Base-by-base conservation (phyloP, 805 yeast genomes). In the Grigorovia transvaalensis region DNA sequence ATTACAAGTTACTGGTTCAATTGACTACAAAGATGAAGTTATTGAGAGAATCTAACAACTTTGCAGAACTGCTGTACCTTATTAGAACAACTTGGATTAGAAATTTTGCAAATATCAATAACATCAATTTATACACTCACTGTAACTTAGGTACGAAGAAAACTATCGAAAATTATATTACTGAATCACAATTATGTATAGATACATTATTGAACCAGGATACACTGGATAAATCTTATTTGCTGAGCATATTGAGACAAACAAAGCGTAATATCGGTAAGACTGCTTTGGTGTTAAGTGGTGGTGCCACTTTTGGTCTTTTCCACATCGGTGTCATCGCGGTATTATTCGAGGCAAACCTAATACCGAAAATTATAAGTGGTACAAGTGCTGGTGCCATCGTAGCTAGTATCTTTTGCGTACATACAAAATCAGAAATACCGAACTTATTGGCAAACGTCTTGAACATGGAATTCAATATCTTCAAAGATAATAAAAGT, bases 321-420 rank as follows among this genome's bases (percentile, higher is more conserved):
- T 81, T 90, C 55, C 98, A 91, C 58, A 85, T 89, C 53, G 99
- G 99, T 1, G 96, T 93, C 0, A 70, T 91, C 46, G 81, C 88
- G 4, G 85, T 93, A 1, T 73, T 93, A 33, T 69, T 84, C 44
- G 93, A 88, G 58, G 76, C 78, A 49, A 82, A 84, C 50, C 71
- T 89, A 20, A 71, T 91, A 23, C 99, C 99, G 0, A 77, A 85
- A 48, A 86, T 93, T 41, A 80, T 93, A 15, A 85, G 96, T 47
- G 99, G 99, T 1, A 85, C 96, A 13, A 88, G 96, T 23, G 96
- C 97, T 0, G 99, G 99, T 17, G 89, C 96, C 1, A 90, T 93
- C 50, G 83, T 93, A 47, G 97, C 98, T 18, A 80, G 96, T 48
- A 80, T 93, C 17, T 73, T 93, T 47, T 88, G 96, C 62, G 83